Base-by-base conservation (phyloP, 805 yeast species). In the Kazachstania viticola region DNA sequence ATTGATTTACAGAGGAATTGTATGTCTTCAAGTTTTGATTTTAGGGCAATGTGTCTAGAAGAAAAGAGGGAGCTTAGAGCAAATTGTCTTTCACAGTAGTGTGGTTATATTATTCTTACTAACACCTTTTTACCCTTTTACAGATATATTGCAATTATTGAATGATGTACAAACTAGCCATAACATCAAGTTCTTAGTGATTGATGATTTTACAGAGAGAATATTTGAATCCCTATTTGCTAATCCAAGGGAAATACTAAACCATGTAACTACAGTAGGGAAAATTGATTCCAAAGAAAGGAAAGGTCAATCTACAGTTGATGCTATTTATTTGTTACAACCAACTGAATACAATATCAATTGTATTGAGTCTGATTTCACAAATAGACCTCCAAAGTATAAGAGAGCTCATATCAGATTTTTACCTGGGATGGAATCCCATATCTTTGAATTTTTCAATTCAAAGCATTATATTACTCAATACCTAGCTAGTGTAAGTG, bases 311-410 rank as follows among this genome's bases (percentile, higher is more conserved):
- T 56, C 70, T 2, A 73, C 75, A 14, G 65, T 82, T 28, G 88
- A 79, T 42, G 96, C 85, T 5, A 61, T 91, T 8, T 91, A 91
- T 55, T 59, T 91, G 17, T 56, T 84, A 13, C 81, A 79, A 31
- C 85, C 94, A 1, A 57, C 74, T 4, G 56, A 60, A 22, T 83
- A 71, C 58, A 71, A 78, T 24, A 58, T 84, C 36, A 78, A 76
- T 35, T 87, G 97, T 56, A 65, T 91, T 14, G 56, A 73, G 29
- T 75, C 87, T 0, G 98, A 91, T 55, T 80, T 68, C 41, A 54
- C 68, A 4, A 67, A 71, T 8, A 61, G 64, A 14, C 79, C 88
- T 1, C 62, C 70, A n/a, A 68, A 93, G 35, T 91, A 87, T 58
- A 73, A 73, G 34, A 69, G 65, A 26, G 87, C 87, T 1, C 77